Evolutionary conservation across 2,329 filamentous ascomycete genomes (phyloP), one percentile per base, ranked within the genome.

Genomic region (Drechslerella coelobrocha): DNA sequence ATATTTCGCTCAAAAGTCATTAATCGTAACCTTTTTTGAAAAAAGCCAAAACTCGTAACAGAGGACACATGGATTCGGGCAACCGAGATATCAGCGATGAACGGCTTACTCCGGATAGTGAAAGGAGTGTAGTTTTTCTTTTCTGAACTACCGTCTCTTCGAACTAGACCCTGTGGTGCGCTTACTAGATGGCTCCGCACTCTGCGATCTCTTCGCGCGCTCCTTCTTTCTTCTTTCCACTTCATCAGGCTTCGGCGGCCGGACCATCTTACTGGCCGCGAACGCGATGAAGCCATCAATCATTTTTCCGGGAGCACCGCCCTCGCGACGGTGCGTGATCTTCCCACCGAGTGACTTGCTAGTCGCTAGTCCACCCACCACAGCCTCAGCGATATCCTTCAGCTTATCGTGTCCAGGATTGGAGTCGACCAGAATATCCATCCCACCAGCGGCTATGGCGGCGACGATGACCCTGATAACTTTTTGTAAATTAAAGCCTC

Each of bases 231-330:
- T 55, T 47, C 48, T 60, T 21, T 62, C 53, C 2, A 71, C 24
- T 24, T 71, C 66, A 21, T 71, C 66, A 21, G 47, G 53, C 19
- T 71, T 71, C 8, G 66, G 66, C 23, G 66, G 66, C 19, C 59
- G 57, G 29, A 71, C 66, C 66, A 71, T 71, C 19, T 71, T 71
- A n/a, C 66, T 71, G 2, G 66, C 66, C 17, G 66, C 66, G 10
- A 71, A 26, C 14, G 66, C 66, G 29, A 71, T 71, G 39, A 71
- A 71, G 9, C 66, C 66, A 60, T 71, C 66, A 26, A 71, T 71
- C 59, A 71, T 71, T 45, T 48, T 62, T 3, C 66, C 66, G 24
- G 50, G 53, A 5, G 66, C 39, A 27, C 66, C 66, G 57, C 66
- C 66, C 60, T 71, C 66, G 23, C 66, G 53, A 39, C 66, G 53